phyloP scores from a whole-genome alignment of 1,284 basidiomycete species.

The Cutaneotrichosporon daszewskae region DNA sequence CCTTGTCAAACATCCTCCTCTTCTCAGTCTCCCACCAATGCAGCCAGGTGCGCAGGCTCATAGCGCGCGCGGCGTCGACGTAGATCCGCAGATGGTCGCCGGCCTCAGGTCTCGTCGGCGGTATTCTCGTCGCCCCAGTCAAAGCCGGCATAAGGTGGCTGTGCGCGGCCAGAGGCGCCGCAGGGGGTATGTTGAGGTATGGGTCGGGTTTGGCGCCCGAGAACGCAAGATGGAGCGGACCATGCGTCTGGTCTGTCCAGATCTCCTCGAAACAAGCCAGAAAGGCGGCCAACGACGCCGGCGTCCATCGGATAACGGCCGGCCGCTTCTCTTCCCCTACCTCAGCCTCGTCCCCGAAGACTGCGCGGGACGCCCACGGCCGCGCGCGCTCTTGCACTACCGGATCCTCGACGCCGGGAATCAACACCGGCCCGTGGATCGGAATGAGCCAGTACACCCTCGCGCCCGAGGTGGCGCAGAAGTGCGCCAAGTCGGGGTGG shows the following conservation, averaged over 20 bases:
- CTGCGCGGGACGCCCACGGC: constrained; percentile 8
- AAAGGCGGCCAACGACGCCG: constrained; percentile 17
- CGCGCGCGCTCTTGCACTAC: not conserved
- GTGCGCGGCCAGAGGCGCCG: constrained; percentile 7
- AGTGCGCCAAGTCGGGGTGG: constrained; percentile 25
- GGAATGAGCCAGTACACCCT: constrained; percentile 40
- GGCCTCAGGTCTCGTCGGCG: constrained; percentile 21
- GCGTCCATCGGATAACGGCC: constrained; percentile 23
- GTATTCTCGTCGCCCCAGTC: too few species aligned
- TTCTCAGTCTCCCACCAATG: constrained; percentile 12
- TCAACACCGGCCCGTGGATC: constrained; percentile 31
- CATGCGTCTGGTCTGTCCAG: constrained; percentile 20
- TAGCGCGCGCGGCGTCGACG: constrained; percentile 25
- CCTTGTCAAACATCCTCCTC: constrained; percentile 21
- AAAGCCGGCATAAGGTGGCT: not conserved
- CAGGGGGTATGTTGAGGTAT: constrained; percentile 19
- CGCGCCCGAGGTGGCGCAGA: constrained; percentile 13
- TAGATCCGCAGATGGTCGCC: constrained; percentile 41
- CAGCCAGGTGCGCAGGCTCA: constrained; percentile 35
- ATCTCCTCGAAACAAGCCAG: too few species aligned
- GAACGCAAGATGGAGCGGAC: constrained; percentile 10
- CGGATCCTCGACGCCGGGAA: constrained; percentile 20
- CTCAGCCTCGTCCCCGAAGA: not conserved
- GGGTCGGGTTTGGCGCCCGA: constrained; percentile 38
- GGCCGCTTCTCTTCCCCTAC: constrained; percentile 3